These are phyloP conservation scores for Retiboletus fuscus DNA, from an alignment of 1,284 basidiomycete species.

Conservation along the genomic window DNA sequence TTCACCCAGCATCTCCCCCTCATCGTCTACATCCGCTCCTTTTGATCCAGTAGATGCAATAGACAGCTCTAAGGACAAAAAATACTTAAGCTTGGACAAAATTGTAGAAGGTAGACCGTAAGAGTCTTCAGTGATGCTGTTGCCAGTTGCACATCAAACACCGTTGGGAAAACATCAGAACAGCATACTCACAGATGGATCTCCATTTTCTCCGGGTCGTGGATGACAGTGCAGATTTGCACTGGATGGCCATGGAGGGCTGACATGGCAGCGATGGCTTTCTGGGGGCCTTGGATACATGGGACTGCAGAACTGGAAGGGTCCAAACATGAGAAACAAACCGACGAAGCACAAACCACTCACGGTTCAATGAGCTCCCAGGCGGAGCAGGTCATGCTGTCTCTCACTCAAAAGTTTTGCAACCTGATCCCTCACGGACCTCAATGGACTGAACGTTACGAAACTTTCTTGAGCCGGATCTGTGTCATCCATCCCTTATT, in stretches of 20 bases:
- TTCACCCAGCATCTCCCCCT: background rate
- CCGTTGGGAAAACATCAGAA: background rate
- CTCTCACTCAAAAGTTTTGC: too few relatives aligned
- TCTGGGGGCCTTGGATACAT: constrained; percentile 2
- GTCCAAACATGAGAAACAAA: background rate
- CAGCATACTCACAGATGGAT: background rate
- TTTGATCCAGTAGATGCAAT: background rate
- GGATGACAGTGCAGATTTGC: background rate
- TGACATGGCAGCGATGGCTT: constrained; percentile 2
- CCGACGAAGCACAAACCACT: background rate
- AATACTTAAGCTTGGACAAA: background rate
- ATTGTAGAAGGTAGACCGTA: background rate
- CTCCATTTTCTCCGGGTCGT: constrained; percentile 2
- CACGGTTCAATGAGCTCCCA: constrained; percentile 2
- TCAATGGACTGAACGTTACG: too few relatives aligned
- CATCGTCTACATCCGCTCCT: background rate
- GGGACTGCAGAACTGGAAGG: background rate
- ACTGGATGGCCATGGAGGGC: background rate
- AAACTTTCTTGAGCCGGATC: too few relatives aligned
- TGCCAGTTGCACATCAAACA: background rate
- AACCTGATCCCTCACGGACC: too few relatives aligned
- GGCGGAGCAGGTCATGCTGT: background rate
- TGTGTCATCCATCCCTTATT: too few relatives aligned
- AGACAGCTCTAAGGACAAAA: background rate
- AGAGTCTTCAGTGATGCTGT: background rate